Conservation (phyloP, 768 basidiomycete species). For the Kwoniella dejecticola region DNA sequence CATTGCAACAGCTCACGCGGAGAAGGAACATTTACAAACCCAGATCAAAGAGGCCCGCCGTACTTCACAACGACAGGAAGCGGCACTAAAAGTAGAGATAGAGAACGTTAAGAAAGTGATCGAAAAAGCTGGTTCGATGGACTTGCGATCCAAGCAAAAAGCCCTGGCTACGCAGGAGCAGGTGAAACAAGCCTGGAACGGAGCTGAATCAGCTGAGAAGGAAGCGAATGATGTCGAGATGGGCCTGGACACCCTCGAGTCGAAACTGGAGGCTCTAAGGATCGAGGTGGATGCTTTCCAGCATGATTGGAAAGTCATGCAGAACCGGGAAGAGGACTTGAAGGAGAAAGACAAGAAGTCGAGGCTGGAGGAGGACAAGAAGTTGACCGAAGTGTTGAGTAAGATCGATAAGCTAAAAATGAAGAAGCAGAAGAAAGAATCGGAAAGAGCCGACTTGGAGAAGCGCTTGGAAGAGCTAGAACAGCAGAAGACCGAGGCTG, state of each 20-base stretch:
- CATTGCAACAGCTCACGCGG: constrained; percentile 65
- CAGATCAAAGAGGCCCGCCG: constrained; percentile 76
- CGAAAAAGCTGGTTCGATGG: constrained; percentile 73
- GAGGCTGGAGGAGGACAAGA: constrained; percentile 45
- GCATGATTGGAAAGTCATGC: constrained; percentile 30
- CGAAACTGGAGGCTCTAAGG: constrained; percentile 31
- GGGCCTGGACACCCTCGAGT: constrained; percentile 58
- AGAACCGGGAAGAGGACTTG: constrained; percentile 43
- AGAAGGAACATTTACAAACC: constrained; percentile 68
- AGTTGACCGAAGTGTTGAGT: constrained; percentile 36
- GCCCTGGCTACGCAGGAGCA: constrained; percentile 85
- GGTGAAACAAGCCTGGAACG: constrained; percentile 72
- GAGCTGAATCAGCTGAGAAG: constrained; percentile 60
- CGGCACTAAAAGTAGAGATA: constrained; percentile 78
- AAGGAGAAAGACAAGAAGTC: constrained; percentile 42
- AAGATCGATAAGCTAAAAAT: constrained; percentile 49
- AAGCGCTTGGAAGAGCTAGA: constrained; percentile 48
- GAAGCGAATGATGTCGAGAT: constrained; percentile 58
- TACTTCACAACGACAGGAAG: constrained; percentile 80
- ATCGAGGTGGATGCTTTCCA: constrained; percentile 38
- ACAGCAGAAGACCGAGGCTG: constrained; percentile 46
- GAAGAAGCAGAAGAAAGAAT: constrained; percentile 45
- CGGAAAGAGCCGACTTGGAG: constrained; percentile 47
- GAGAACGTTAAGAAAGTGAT: constrained; percentile 78
- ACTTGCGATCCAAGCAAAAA: constrained; percentile 81